Conservation (phyloP, 2,329 filamentous ascomycete species). For the Ophiostoma himal-ulmi region DNA sequence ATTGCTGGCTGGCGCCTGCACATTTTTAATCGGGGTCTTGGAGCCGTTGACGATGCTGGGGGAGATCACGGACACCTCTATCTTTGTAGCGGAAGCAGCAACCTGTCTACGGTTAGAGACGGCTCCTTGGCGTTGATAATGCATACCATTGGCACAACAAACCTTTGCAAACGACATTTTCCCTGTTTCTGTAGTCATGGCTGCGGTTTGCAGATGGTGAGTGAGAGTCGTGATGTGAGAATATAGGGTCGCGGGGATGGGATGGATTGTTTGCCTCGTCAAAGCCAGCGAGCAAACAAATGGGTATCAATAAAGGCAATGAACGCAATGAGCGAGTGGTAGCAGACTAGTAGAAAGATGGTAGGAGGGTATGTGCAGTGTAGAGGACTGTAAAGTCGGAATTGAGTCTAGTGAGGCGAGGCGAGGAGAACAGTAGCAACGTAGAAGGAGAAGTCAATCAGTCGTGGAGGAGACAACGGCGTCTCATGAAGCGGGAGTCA, state of each 20-base stretch:
- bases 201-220: slow-evolving; percentile 29
- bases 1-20: slow-evolving; percentile 13
- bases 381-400: not conserved
- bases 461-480: not conserved
- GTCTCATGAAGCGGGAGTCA: slow-evolving; percentile 18
- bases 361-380: not conserved
- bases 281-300: slow-evolving; percentile 5
- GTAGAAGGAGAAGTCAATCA: not conserved
- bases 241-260: slow-evolving; percentile 23
- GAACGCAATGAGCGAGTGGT: not conserved
- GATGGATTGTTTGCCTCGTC: not conserved
- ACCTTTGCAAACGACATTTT: slow-evolving; percentile 76
- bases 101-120: slow-evolving; percentile 35
- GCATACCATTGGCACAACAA: slow-evolving; percentile 28
- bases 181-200: slow-evolving; percentile 42
- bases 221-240: not conserved
- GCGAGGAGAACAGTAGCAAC: not conserved
- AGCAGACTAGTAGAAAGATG: not conserved
- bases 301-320: slow-evolving; percentile 8
- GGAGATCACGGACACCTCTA: slow-evolving; percentile 26
- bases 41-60: slow-evolving; percentile 1
- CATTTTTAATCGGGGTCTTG: not conserved
- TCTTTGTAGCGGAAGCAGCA: slow-evolving; percentile 43
- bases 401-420: not conserved
- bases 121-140: not conserved